Base-by-base conservation (phyloP, 2,329 filamentous ascomycete species). In the Hypoxylon sp. region DNA sequence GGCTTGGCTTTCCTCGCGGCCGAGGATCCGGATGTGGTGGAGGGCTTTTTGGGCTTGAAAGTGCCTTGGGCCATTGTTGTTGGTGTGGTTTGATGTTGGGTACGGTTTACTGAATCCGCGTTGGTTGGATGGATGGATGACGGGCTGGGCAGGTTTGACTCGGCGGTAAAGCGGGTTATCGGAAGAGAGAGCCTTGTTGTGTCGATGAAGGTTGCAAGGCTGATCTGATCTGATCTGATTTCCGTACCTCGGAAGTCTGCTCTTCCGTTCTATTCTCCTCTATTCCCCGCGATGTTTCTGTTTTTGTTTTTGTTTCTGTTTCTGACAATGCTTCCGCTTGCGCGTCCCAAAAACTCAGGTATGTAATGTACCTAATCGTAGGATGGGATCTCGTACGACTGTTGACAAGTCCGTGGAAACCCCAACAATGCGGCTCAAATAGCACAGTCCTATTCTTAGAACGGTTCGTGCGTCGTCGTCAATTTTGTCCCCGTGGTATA, bases 41-140 rank as follows among this genome's bases (percentile, higher is more conserved):
- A 73, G 19, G 82, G 77, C 63, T 82, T 79, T 41, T 80, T 76
- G 34, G 81, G 77, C 73, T 88, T 88, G 51, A 86, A 74, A 5
- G 80, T 76, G 71, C 87, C 87, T 79, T 89, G 87, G 2, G 83
- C 85, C 87, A 89, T 65, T 17, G 46, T 69, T 68, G 32, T 45
- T 58, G 36, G 28, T 41, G 19, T 51, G 13, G 9, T 53, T 41
- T 41, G 36, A 2, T 10, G 36, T 14, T 17, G 48, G 56, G 21
- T 43, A n/a, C n/a, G n/a, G n/a, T 32, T 30, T 30, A 23, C 28
- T 30, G 28, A 6, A 30, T 30, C 28, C 28, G 28, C 5, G 28
- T 30, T 30, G 28, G 28, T 30, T 30, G 28, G 28, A 9, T 30
- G 28, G 23, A 23, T 23, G 23, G 23, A 23, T 23, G 23, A 23